Base-by-base conservation (phyloP, 192 early-diverging fungal species). In the Gryganskiella cystojenkinii region DNA sequence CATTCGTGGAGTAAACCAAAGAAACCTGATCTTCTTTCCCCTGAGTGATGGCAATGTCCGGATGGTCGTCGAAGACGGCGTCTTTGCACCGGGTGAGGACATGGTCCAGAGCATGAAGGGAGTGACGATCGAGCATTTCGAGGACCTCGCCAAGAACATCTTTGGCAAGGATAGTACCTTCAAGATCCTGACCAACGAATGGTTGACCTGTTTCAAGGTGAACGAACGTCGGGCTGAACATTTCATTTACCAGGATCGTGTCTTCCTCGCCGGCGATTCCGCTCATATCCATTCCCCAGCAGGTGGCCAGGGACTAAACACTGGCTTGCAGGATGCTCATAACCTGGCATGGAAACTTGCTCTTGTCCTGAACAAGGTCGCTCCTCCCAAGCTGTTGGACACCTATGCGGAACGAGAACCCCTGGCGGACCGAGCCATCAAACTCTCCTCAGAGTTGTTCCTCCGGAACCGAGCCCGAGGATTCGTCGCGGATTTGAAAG, bases 281-380 rank as follows among this genome's bases (percentile, higher is more conserved):
- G 72, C 70, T 8, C 79, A 82, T 56, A 55, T 40, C 3, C 68
- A 47, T 4, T 58, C 79, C 0, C 80, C 80, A 4, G 19, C 67
- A 8, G 69, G 47, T 22, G 82, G 82, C 7, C 62, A 61, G 51
- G 82, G 82, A 19, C 57, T 85, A 67, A 81, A 81, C 35, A 31
- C 74, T 4, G 84, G 84, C 8, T 9, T 85, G 2, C 84, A 83
- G 19, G 84, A 85, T 68, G 64, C 82, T 5, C 50, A 80, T 7
- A 81, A 83, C 20, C 33, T 85, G 31, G 82, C 73, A 19, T 85
- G 84, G 84, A 85, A 83, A 43, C 35, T 85, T 9, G 78, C 80
- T 0, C 45, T 59, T 8, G 82, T 80, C 1, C 20, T 81, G 14
- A 71, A 78, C 3, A 56, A 56, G 7, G 37, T 45, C 13, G 50